Evolutionary conservation across 1,139 yeast genomes (phyloP).

Genomic region (Arxiozyma telluris): DNA sequence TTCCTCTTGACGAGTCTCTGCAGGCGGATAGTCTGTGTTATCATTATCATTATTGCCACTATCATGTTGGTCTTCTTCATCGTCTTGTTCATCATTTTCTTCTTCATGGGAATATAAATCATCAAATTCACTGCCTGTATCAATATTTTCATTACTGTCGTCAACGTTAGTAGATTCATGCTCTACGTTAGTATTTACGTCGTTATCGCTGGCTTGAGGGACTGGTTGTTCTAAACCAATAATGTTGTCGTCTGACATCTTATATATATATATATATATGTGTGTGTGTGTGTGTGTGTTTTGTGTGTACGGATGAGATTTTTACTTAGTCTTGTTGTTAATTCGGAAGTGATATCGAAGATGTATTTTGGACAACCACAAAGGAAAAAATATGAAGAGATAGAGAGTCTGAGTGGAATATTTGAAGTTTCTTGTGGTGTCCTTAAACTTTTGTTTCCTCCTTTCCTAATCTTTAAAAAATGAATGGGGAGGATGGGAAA

Average conservation of each 20-base stretch:
- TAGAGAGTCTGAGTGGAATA: no score
- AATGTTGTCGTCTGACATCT: background rate
- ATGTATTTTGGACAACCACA: no score
- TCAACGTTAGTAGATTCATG: background rate
- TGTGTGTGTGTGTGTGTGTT: no score
- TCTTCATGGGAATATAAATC: constrained; percentile 3
- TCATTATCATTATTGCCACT: background rate
- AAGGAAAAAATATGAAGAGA: no score
- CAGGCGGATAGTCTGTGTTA: background rate
- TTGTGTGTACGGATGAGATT: background rate
- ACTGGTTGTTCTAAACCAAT: background rate
- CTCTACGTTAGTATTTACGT: background rate
- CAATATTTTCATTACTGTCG: background rate
- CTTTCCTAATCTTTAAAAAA: no score
- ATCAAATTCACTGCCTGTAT: constrained; percentile 2
- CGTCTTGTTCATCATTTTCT: background rate
- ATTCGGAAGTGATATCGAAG: no score
- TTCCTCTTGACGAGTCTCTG: background rate
- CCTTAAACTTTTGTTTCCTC: no score
- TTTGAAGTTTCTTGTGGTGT: no score
- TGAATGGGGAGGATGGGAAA: no score
- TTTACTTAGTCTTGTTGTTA: no score
- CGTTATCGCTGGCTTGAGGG: background rate
- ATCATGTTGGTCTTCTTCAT: background rate
- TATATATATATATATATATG: no score